Base-by-base conservation (phyloP, 805 yeast species). In the Cyberlindnera suaveolens region DNA sequence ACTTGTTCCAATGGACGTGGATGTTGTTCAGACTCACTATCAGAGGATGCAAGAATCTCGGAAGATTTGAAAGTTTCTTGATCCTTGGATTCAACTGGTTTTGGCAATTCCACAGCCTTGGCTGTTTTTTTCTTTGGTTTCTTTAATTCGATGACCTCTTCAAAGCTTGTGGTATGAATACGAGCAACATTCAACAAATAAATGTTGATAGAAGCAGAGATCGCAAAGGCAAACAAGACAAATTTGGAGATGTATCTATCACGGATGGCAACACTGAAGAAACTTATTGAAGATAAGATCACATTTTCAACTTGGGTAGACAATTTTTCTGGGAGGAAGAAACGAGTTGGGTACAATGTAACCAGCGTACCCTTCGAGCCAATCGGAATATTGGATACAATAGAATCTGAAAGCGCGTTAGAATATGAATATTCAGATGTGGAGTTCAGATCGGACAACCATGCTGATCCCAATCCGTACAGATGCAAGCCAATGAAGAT, bases 151-250 rank as follows among this genome's bases (percentile, higher is more conserved):
- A 55, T 44, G 33, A 45, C 52, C 15, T 48, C 49, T 33, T 49
- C 57, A 32, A 55, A 68, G 43, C 63, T 58, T 36, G 61, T 63
- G 8, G 77, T 70, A 53, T 83, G 85, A 42, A 74, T 71, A 62
- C 85, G 76, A n/a, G 96, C 84, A 44, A 87, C 93, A 56, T 88
- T 87, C 61, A 91, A 74, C 52, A 93, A 72, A 63, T 90, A 91
- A 40, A 85, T 79, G 61, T 93, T 93, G 50, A 86, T 80, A 6
- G 84, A 80, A 43, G 87, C 75, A 51, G 95, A 85, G 50, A 86
- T 67, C 20, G 84, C 80, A 47, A 90, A 78, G 10, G 79, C 80
- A 48, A 85, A 71, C 36, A 90, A 75, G 41, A 89, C 70, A 49
- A 81, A 76, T 61, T 90, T 90, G 48, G 93, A 80, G 51, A 89